Evolutionary conservation across 306 rosid genomes (phyloP), one percentile per base, ranked within the genome.

Genomic region (Boehmeria nivea): DNA sequence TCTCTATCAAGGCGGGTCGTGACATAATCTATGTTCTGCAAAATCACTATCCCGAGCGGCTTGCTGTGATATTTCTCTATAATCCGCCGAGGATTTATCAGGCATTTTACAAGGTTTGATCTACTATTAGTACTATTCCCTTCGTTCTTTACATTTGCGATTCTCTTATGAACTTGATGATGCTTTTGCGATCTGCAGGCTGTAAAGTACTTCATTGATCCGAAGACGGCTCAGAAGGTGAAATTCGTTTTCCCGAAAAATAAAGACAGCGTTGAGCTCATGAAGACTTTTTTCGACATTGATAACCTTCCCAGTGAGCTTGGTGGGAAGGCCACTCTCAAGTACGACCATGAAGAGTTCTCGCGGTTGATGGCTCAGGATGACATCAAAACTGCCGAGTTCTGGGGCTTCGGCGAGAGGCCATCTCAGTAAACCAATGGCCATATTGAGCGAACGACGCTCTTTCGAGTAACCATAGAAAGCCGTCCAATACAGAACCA

Each of bases 31-130:
- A 90, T 78, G 65, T 90, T 53, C 72, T 90, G 39, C 98, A 90
- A 69, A 84, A 57, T 57, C 94, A 87, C 80, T 90, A 90, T 61
- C 98, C 98, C 1, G 95, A 90, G 70, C 79, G 98, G 79, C 98
- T 90, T 43, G 95, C 74, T 13, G 31, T 82, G 28, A 81, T 81
- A 42, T 74, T 87, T 49, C 78, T 87, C 51, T 78, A 84, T 46
- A 90, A 71, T 59, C 98, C 98, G 9, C 98, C 97, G 20, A 87
- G 81, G 70, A 68, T 90, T 61, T 90, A 84, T 71, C 91, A 84
- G 64, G 94, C 95, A 43, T 78, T 90, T 65, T 90, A 73, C 63
- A 90, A 76, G 97, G 97, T 90, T 43, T 46, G 78, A 61, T 43
- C 63, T n/a, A n/a, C 14, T 6, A 12, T 4, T 15, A 40, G 18